Percentiles rank a stretch among this genome's conserved stretches.
These are phyloP conservation scores for Umbilicaria muhlenbergii DNA, from an alignment of 495 filamentous ascomycete species.

Conservation along the genomic window DNA sequence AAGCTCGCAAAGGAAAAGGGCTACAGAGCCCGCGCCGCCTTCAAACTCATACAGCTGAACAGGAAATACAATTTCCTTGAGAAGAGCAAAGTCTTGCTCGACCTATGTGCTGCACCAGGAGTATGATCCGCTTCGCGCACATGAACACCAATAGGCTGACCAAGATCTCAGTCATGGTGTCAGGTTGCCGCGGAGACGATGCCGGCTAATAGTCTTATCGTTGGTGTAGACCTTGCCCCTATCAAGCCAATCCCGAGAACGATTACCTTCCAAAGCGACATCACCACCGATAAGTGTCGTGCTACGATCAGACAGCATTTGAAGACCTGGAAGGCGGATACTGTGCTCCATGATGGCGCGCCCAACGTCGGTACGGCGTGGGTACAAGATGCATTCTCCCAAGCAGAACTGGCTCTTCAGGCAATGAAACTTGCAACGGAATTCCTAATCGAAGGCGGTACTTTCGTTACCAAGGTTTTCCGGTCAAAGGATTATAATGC, in stretches of 20 bases:
- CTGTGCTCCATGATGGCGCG: slow-evolving; percentile 94
- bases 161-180: slow-evolving; percentile 63
- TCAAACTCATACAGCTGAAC: slow-evolving; percentile 97
- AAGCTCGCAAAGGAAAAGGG: slow-evolving; percentile 96
- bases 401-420: slow-evolving; percentile 87
- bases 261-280: slow-evolving; percentile 94
- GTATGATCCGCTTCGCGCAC: slow-evolving; percentile 32
- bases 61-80: slow-evolving; percentile 97
- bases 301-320: slow-evolving; percentile 81
- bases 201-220: slow-evolving; percentile 76
- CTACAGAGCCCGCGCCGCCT: slow-evolving; percentile 88
- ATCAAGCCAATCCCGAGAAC: slow-evolving; percentile 91
- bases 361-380: slow-evolving; percentile 96
- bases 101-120: slow-evolving; percentile 94
- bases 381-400: slow-evolving; percentile 97
- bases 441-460: slow-evolving; percentile 78
- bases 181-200: slow-evolving; percentile 94
- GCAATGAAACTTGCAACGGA: slow-evolving; percentile 88
- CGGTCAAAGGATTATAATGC: slow-evolving; percentile 95
- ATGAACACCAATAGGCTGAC: slow-evolving; percentile 15
- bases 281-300: slow-evolving; percentile 92
- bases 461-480: slow-evolving; percentile 97
- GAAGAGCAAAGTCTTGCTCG: slow-evolving; percentile 85
- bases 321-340: slow-evolving; percentile 95
- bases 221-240: slow-evolving; percentile 88